Evolutionary conservation across 1,139 yeast species (phyloP), one percentile per base, ranked within the genome.

Genomic region (Meyerozyma carpophila): DNA sequence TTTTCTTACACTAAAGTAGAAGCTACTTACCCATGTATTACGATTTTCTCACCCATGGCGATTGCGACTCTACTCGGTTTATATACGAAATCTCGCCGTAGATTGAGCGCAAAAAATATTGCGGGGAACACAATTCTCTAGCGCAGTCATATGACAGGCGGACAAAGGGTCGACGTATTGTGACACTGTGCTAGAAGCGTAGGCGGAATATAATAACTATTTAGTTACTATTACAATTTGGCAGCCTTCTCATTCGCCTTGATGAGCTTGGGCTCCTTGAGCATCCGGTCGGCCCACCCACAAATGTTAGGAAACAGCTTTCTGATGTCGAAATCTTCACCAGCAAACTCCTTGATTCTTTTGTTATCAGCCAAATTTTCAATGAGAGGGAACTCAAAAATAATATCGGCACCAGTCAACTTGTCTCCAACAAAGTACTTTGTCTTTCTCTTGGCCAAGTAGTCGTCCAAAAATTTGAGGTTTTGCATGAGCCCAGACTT

Each of bases 381-480:
- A 28, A 44, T 46, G 34, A 70, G 38, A 1, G 76, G 75, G 56
- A 63, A 71, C n/a, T 56, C 49, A 43, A 70, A 60, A 21, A 67
- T 61, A 34, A 71, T 58, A 48, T 71, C 77, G 1, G 75, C 77
- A 6, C 56, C 73, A 21, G 71, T 58, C 44, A 71, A 57, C 44
- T 61, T 59, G 42, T 55, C 50, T 14, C 73, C 77, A 13, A 70
- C 74, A 49, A 71, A 66, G 45, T 53, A 68, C 3, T 58, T 56
- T 9, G 54, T 50, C 3, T 58, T 54, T 11, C 56, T 56, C 13
- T 57, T 56, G 39, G 59, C 59, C 43, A 70, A 53, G 37, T 59
- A 59, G 21, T 41, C 40, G 37, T 71, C 74, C 52, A 70, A 61
- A 44, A 52, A 68, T 26, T 56, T 47, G 43, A 68, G 57, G 38